Conservation (phyloP, 768 basidiomycete genomes). For the Phlebiopsis gigantea region DNA sequence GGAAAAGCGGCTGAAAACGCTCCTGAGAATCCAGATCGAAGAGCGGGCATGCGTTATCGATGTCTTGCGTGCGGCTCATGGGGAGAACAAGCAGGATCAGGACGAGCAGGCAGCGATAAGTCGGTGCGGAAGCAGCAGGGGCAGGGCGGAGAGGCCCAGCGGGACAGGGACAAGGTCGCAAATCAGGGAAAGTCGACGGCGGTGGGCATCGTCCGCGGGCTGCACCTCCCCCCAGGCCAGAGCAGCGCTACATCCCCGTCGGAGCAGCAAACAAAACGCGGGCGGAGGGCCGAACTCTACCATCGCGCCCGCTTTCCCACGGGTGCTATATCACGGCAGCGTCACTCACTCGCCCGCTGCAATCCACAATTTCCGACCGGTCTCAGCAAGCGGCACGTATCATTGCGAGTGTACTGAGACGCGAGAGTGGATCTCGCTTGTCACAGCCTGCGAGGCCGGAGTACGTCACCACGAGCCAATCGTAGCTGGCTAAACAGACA, state of each 20-base stretch:
- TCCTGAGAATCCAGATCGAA: conserved; percentile 50
- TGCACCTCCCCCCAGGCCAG: no score
- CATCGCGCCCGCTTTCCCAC: no score
- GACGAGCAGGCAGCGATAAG: background rate
- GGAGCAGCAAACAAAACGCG: background rate
- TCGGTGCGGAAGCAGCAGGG: background rate
- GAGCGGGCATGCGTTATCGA: conserved; percentile 51
- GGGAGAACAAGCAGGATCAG: conserved; percentile 16
- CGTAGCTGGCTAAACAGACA: no score
- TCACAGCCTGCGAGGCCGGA: background rate
- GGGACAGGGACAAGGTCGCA: background rate
- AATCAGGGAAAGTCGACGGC: background rate
- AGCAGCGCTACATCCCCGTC: no score
- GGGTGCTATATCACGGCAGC: no score
- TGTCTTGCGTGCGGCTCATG: conserved; percentile 36
- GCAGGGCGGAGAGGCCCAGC: background rate
- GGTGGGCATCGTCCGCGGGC: no score
- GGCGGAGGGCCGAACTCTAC: background rate
- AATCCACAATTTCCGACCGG: no score
- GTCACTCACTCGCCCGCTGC: no score
- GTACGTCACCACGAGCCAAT: background rate
- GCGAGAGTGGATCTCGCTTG: no score
- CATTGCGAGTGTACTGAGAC: no score
- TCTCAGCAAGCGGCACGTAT: no score
- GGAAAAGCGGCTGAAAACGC: conserved; percentile 14